Base-by-base conservation (phyloP, 2,329 filamentous ascomycete species). In the Cladosporium sp. region DNA sequence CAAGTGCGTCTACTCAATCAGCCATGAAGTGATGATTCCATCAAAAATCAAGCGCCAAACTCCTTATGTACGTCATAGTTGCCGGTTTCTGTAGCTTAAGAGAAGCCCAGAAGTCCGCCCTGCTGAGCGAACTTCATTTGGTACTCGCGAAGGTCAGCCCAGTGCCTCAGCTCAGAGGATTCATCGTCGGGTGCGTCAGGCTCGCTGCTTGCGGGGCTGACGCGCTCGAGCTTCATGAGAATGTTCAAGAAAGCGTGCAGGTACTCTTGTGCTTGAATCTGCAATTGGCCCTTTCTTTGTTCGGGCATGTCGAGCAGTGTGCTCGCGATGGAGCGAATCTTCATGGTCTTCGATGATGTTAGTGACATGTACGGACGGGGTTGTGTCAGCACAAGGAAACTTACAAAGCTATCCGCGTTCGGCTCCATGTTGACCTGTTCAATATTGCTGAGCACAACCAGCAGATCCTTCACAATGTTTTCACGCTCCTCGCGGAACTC, bases 381-480 rank as follows among this genome's bases (percentile, higher is more conserved):
- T 10, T 18, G 6, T 38, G 10, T 38, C n/a, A 14, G 14, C 11
- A 18, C 16, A 18, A 18, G 52, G 42, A 22, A 18, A 75, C 78
- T 72, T 77, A 84, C 81, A 61, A 85, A 81, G 54, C 78, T 82
- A 58, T 79, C 79, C 19, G 80, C 82, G 57, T 83, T 85, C 9
- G 81, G 81, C 67, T 95, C 89, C 77, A 95, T 86, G 68, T 90
- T 90, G 54, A 88, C 82, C 74, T 92, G 87, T 44, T 86, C 87
- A 60, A 95, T 88, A 52, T 82, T 87, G 22, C 81, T 80, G 4
- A 95, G 74, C 3, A 95, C 84, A 3, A 82, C 77, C 1, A 95
- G 78, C 2, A 95, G 77, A 66, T 91, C 85, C 59, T 87, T 84
- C 9, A 95, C 83, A 32, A 95, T 89, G n/a, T 82, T 77, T 61